A percentile compares a stretch with the other conserved stretches of the same genome.
Evolutionary conservation across 164 flowering plant genomes (phyloP).

Genomic region (Piper betle): DNA sequence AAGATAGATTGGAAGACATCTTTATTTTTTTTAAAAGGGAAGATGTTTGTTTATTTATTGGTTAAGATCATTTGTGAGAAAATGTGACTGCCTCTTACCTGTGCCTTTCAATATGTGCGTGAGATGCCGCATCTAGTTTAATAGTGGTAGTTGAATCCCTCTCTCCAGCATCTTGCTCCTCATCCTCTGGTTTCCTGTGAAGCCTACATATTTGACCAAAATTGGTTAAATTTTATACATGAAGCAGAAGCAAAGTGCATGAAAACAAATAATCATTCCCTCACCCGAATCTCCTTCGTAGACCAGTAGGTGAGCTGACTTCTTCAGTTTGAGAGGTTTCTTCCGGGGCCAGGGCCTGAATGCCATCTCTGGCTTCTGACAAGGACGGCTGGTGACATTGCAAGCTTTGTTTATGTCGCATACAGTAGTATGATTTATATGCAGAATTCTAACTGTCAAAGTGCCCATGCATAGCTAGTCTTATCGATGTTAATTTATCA

Average conservation of each 20-base stretch:
- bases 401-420: neutral
- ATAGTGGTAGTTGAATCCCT: constrained; percentile 26
- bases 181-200: constrained; percentile 23
- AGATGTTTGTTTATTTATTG: too few species aligned
- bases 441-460: neutral
- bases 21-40: too few species aligned
- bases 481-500: too few species aligned
- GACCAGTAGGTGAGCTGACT: constrained; percentile 21
- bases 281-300: constrained; percentile 51
- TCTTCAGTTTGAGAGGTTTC: constrained; percentile 22
- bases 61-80: too few species aligned
- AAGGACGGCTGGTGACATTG: constrained; percentile 20
- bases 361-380: constrained; percentile 19
- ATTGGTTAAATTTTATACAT: neutral
- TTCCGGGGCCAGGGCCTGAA: constrained; percentile 8
- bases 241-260: neutral
- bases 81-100: constrained; percentile 20
- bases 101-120: constrained; percentile 57
- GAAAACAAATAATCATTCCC: constrained; percentile 7
- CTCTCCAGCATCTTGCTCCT: constrained; percentile 14
- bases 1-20: too few species aligned
- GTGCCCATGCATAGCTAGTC: too few species aligned
- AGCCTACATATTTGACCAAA: constrained; percentile 21
- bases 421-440: neutral
- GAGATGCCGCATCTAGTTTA: constrained; percentile 49